phyloP scores from a whole-genome alignment of 108 stramenopile species.

The Pseudonitzschia multiseries region DNA sequence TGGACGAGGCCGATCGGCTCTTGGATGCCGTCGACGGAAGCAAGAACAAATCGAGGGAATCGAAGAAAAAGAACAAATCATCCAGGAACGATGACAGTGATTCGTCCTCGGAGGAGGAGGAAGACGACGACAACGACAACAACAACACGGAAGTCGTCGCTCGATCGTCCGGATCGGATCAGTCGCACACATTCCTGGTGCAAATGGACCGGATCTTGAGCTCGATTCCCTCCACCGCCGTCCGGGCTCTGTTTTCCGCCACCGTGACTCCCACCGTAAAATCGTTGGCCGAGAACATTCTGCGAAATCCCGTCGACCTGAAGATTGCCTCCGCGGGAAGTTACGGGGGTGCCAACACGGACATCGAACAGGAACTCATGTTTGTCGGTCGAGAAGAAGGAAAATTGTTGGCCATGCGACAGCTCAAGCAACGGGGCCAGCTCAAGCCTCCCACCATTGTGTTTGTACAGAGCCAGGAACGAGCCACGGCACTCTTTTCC shows the following conservation, averaged over 20 bases:
- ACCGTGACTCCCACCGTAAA: slow-evolving; percentile 89
- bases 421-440: slow-evolving; percentile 69
- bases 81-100: not conserved
- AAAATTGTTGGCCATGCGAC: slow-evolving; percentile 93
- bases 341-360: slow-evolving; percentile 74
- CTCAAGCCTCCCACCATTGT: slow-evolving; percentile 85
- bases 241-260: slow-evolving; percentile 93
- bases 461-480: slow-evolving; percentile 94
- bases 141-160: slow-evolving; percentile 3
- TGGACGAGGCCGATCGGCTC: slow-evolving; percentile 97
- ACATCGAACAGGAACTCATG: slow-evolving; percentile 86
- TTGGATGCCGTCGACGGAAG: slow-evolving; percentile 79
- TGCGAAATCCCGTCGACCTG: slow-evolving; percentile 91
- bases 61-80: not conserved
- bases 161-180: slow-evolving; percentile 63
- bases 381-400: slow-evolving; percentile 98
- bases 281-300: slow-evolving; percentile 82
- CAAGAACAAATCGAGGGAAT: slow-evolving; percentile 13
- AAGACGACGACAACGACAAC: not conserved
- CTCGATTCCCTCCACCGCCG: slow-evolving; percentile 69
- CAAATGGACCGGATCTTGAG: slow-evolving; percentile 94
- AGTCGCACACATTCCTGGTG: slow-evolving; percentile 75
- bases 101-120: slow-evolving; percentile 14
- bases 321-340: slow-evolving; percentile 63
- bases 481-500: slow-evolving; percentile 92